Conservation (phyloP, 2,329 filamentous ascomycete species). For the Neospermospora avenae region DNA sequence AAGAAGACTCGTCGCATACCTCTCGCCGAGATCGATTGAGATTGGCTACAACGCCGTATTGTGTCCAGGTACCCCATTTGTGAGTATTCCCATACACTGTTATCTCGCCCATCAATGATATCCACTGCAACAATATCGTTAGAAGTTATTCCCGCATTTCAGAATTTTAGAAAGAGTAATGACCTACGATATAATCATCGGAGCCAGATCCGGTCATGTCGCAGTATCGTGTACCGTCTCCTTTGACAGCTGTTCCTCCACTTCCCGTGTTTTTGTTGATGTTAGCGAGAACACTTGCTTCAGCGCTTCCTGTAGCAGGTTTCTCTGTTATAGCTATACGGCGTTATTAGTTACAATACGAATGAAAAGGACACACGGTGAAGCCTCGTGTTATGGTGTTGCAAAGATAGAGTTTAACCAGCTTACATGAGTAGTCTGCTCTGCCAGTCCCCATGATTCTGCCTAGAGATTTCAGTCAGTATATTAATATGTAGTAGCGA, state of each 20-base stretch:
- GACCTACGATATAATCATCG: conserved; percentile 10
- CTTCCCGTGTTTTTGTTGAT: neutral
- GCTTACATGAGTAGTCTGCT: neutral
- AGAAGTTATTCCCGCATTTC: neutral
- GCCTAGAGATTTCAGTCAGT: neutral
- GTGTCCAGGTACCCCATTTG: conserved; percentile 1
- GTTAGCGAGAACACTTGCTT: neutral
- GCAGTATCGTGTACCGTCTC: conserved; percentile 12
- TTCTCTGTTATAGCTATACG: neutral
- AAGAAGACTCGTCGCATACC: neutral
- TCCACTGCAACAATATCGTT: neutral
- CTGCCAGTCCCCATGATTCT: conserved; percentile 11
- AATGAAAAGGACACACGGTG: neutral
- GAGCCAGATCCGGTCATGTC: conserved; percentile 13
- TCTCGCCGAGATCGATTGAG: conserved; percentile 7
- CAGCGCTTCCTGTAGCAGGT: neutral
- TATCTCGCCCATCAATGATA: conserved; percentile 6
- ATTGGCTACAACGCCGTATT: conserved; percentile 7
- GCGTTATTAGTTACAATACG: neutral
- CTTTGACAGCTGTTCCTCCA: conserved; percentile 5
- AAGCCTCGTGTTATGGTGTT: neutral
- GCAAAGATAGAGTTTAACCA: neutral
- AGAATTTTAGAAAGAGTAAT: neutral
- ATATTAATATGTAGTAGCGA: neutral
- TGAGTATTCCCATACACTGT: conserved; percentile 4